These are phyloP conservation scores for Neofusicoccum ribis DNA, from an alignment of 2,329 filamentous ascomycete genomes.

Conservation along the genomic window DNA sequence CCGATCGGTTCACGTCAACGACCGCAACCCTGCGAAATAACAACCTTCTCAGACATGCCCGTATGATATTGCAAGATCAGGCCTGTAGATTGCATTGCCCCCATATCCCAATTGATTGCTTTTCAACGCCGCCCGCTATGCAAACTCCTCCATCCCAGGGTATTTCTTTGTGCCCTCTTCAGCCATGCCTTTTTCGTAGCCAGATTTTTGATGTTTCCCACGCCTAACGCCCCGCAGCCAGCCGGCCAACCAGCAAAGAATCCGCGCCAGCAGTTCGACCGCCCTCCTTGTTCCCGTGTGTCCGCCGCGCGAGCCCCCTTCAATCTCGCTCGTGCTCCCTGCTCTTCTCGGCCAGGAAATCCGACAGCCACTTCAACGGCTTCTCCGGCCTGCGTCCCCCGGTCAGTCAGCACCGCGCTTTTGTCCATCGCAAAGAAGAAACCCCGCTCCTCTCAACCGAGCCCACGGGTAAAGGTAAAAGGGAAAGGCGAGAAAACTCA, in stretches of 20 bases:
- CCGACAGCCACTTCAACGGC: conserved; percentile 50
- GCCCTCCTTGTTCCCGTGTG: background rate
- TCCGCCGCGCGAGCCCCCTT: background rate
- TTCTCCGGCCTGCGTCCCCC: conserved; percentile 44
- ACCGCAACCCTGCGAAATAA: too few relatives aligned
- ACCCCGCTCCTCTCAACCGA: too few relatives aligned
- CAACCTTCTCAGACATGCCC: too few relatives aligned
- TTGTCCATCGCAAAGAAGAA: too few relatives aligned
- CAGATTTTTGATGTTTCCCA: background rate
- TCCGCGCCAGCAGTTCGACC: too few relatives aligned
- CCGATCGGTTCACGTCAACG: too few relatives aligned
- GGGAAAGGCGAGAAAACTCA: conserved; percentile 23
- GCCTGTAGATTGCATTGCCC: background rate
- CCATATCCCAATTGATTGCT: background rate
- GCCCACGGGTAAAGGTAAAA: too few relatives aligned
- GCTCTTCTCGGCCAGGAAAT: conserved; percentile 50
- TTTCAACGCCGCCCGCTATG: conserved; percentile 23
- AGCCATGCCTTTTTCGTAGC: background rate
- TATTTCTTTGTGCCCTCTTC: background rate
- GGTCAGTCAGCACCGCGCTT: background rate
- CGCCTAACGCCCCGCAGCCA: background rate
- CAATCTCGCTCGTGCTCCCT: conserved; percentile 47
- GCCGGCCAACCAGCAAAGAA: background rate
- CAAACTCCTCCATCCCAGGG: conserved; percentile 2
- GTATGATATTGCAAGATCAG: too few relatives aligned